Conservation (phyloP, 208 protist species). For the Leishmania major region DNA sequence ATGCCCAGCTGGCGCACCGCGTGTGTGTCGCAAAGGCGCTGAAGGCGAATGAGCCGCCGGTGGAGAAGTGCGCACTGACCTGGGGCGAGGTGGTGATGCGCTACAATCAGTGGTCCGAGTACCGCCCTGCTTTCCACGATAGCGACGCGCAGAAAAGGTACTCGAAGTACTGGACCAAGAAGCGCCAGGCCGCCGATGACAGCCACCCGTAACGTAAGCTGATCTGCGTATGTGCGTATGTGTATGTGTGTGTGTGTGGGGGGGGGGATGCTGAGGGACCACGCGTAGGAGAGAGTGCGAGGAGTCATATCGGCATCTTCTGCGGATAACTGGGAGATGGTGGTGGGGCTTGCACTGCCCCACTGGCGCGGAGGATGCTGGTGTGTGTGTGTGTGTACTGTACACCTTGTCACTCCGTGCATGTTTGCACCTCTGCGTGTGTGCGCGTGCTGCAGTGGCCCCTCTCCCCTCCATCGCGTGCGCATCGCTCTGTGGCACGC, state of each 20-base stretch:
- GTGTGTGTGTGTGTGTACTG: neutral
- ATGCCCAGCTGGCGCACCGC: slow-evolving; percentile 88
- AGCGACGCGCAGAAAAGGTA: no score
- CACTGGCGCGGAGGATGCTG: neutral
- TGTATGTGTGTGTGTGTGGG: neutral
- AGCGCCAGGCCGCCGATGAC: slow-evolving; percentile 47
- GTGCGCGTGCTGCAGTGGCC: no score
- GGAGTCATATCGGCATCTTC: slow-evolving; percentile 1
- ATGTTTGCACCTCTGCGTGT: neutral
- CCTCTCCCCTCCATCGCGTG: neutral
- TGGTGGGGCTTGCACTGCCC: neutral
- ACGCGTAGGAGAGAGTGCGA: neutral
- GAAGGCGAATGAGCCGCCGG: slow-evolving; percentile 63
- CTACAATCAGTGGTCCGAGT: slow-evolving; percentile 87
- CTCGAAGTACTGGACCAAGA: no score
- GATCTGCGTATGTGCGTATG: neutral
- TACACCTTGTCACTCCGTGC: neutral
- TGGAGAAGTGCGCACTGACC: slow-evolving; percentile 88
- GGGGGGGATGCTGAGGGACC: neutral
- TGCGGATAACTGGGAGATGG: neutral
- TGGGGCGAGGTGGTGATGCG: slow-evolving; percentile 91
- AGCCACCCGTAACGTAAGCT: slow-evolving; percentile 42
- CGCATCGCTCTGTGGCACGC: neutral
- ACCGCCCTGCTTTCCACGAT: no score
- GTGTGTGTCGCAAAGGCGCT: slow-evolving; percentile 88